Conservation (phyloP, 495 filamentous ascomycete species). For the Xylaria cubensis region DNA sequence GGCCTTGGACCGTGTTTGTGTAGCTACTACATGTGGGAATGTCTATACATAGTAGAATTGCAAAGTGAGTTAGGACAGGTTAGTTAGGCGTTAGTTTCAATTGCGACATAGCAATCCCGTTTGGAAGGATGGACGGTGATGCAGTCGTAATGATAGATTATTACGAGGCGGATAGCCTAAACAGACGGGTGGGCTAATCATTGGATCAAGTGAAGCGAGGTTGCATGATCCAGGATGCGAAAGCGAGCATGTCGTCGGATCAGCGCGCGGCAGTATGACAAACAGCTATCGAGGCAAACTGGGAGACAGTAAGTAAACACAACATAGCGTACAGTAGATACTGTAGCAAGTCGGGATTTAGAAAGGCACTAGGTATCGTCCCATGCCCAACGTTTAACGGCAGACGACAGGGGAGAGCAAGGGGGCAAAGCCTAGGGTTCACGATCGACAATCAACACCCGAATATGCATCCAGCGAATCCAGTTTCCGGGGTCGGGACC, state of each 20-base stretch:
- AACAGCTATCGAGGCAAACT: not conserved
- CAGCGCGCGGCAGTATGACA: slow-evolving; percentile 6
- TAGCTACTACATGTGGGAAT: no score
- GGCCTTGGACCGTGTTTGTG: slow-evolving; percentile 13
- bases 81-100: not conserved
- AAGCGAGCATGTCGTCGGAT: slow-evolving; percentile 5
- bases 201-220: slow-evolving; percentile 44
- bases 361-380: not conserved
- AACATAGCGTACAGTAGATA: not conserved
- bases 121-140: not conserved
- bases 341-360: not conserved
- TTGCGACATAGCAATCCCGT: slow-evolving; percentile 8
- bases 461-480: slow-evolving; percentile 11
- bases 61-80: not conserved
- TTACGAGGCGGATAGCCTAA: slow-evolving; percentile 18
- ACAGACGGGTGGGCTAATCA: slow-evolving; percentile 23
- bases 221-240: slow-evolving; percentile 36
- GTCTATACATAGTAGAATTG: not conserved
- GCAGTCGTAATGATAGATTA: slow-evolving; percentile 9
- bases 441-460: slow-evolving; percentile 12
- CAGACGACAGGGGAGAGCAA: slow-evolving; percentile 9
- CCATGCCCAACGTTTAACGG: not conserved
- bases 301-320: not conserved
- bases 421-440: slow-evolving; percentile 4
- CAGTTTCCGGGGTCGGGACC: slow-evolving; percentile 11